These are phyloP conservation scores for Lipomyces anomalus DNA, from an alignment of 805 yeast species.

Conservation along the genomic window DNA sequence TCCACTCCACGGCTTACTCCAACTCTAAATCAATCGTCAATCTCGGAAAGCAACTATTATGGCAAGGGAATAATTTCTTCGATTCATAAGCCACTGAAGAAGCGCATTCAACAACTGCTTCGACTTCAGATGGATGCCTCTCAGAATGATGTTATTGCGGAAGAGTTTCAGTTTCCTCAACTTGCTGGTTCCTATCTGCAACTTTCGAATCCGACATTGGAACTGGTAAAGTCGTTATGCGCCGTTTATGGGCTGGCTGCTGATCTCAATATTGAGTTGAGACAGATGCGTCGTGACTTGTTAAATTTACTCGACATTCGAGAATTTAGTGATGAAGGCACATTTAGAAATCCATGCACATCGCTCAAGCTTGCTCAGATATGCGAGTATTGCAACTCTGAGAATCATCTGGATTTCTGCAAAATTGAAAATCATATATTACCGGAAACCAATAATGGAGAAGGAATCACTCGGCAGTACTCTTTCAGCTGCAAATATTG, in stretches of 20 bases:
- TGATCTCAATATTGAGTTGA: constrained; percentile 61
- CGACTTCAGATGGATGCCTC: constrained; percentile 64
- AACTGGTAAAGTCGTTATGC: constrained; percentile 67
- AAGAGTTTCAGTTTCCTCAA: constrained; percentile 66
- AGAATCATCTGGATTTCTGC: constrained; percentile 77
- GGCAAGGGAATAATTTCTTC: constrained; percentile 29
- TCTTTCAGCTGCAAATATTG: constrained; percentile 67
- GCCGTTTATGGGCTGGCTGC: constrained; percentile 66
- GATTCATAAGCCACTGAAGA: constrained; percentile 37
- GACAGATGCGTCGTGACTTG: constrained; percentile 69
- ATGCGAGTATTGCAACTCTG: constrained; percentile 73
- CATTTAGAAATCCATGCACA: constrained; percentile 68
- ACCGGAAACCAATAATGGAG: constrained; percentile 19
- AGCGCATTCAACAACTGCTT: constrained; percentile 59
- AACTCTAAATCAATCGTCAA: constrained; percentile 10
- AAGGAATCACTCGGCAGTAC: constrained; percentile 7
- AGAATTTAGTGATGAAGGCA: constrained; percentile 75
- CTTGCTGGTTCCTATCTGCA: constrained; percentile 67
- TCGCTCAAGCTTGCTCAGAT: constrained; percentile 61
- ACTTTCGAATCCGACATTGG: constrained; percentile 67
- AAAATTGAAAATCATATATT: constrained; percentile 54
- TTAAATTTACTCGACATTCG: constrained; percentile 68
- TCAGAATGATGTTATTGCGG: constrained; percentile 55
- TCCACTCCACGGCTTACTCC: constrained; percentile 16
- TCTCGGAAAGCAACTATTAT: constrained; percentile 35